phyloP scores from a whole-genome alignment of 495 filamentous ascomycete genomes.

The Margaritispora aquatica region DNA sequence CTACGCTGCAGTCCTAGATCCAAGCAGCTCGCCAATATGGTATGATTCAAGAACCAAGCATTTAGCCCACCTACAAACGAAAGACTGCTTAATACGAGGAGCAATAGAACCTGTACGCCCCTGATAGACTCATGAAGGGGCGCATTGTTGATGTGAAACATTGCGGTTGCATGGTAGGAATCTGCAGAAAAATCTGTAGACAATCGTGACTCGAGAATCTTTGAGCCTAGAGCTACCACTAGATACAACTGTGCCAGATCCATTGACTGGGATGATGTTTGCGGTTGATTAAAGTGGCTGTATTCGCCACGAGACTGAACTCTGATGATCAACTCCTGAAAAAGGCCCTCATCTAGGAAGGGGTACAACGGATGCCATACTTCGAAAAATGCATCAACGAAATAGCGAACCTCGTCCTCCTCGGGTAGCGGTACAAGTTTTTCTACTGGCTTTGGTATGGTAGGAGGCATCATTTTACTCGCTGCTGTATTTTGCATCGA shows the following conservation, averaged over 20 bases:
- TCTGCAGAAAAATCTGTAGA: constrained; percentile 37
- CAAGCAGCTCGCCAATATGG: constrained; percentile 38
- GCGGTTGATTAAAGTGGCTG: background rate
- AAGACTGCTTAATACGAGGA: constrained; percentile 39
- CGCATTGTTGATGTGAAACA: constrained; percentile 31
- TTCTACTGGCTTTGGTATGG: background rate
- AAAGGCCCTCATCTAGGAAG: background rate
- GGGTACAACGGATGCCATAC: background rate
- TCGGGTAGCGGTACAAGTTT: background rate
- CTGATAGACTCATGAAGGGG: constrained; percentile 33
- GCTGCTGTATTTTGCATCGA: background rate
- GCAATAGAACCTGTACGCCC: constrained; percentile 35
- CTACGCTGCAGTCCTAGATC: constrained; percentile 42
- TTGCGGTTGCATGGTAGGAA: constrained; percentile 38
- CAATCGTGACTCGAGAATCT: constrained; percentile 34
- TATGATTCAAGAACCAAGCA: constrained; percentile 44
- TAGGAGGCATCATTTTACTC: background rate
- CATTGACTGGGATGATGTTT: background rate
- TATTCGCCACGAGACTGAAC: background rate
- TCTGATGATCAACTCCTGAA: background rate
- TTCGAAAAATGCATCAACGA: background rate
- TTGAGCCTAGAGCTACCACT: constrained; percentile 39
- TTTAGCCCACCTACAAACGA: constrained; percentile 33
- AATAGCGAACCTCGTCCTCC: background rate
- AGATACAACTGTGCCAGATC: constrained; percentile 32